A percentile compares a stretch with the other conserved stretches of the same genome.
Conservation (phyloP, 805 yeast genomes). For the Wickerhamia fluorescens region DNA sequence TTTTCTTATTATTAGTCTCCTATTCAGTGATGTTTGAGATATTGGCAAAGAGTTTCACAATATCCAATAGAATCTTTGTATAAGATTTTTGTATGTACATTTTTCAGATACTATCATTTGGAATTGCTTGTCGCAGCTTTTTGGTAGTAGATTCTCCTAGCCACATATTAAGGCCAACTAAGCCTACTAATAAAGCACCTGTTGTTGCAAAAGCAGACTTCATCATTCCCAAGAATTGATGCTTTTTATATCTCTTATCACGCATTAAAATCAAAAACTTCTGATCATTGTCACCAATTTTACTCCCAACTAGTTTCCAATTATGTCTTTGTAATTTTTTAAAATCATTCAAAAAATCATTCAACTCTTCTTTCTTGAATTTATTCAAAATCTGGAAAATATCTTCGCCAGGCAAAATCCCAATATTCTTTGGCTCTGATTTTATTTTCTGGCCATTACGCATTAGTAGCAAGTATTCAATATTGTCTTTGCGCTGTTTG, state of each 20-base stretch:
- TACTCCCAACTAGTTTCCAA: conserved; percentile 54
- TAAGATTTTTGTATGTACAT: no score
- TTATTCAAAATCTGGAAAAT: conserved; percentile 33
- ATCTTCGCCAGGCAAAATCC: conserved; percentile 32
- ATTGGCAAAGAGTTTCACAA: no score
- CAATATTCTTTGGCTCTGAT: conserved; percentile 34
- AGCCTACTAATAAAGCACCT: conserved; percentile 17
- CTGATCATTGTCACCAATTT: conserved; percentile 11
- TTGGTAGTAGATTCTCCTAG: conserved; percentile 13
- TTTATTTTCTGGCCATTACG: conserved; percentile 28
- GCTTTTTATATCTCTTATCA: conserved; percentile 1
- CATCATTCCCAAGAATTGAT: conserved; percentile 6
- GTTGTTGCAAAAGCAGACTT: conserved; percentile 19
- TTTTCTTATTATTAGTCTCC: no score
- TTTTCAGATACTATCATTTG: no score
- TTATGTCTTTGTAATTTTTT: conserved; percentile 36
- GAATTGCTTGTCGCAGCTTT: no score
- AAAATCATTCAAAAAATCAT: conserved; percentile 25
- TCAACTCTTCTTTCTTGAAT: conserved; percentile 29
- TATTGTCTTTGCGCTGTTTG: no score
- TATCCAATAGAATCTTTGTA: no score
- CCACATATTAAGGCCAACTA: conserved; percentile 19
- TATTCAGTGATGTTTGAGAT: no score
- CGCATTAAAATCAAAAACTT: conserved; percentile 7
- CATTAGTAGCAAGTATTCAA: conserved; percentile 25